Percentiles rank a stretch among this genome's conserved stretches.
Conservation (phyloP, 2,329 filamentous ascomycete genomes). For the Beauveria rudraprayagi region DNA sequence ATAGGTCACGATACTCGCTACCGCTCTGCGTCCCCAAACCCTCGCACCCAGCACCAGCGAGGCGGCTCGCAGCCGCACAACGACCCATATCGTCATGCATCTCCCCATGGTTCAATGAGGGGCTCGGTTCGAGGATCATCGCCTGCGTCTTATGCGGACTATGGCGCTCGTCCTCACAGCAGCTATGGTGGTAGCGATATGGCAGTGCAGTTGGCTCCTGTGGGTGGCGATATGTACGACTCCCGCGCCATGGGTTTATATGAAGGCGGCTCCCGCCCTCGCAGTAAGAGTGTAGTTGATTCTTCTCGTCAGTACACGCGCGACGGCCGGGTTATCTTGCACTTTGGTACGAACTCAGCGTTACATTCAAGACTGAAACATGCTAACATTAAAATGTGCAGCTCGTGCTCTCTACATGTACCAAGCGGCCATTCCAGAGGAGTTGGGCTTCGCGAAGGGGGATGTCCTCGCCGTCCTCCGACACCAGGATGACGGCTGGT, state of each 20-base stretch:
- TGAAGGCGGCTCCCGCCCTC: slow-evolving; percentile 44
- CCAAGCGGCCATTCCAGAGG: slow-evolving; percentile 87
- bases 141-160: slow-evolving; percentile 39
- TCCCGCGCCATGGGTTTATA: slow-evolving; percentile 49
- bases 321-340: slow-evolving; percentile 79
- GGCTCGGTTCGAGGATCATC: slow-evolving; percentile 38
- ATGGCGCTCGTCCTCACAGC: slow-evolving; percentile 41
- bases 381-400: slow-evolving; percentile 32
- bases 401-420: slow-evolving; percentile 93
- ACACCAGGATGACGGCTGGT: slow-evolving; percentile 97
- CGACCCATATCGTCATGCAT: slow-evolving; percentile 43
- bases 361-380: not conserved
- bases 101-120: slow-evolving; percentile 39
- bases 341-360: slow-evolving; percentile 69
- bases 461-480: slow-evolving; percentile 83
- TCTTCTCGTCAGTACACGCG: slow-evolving; percentile 71
- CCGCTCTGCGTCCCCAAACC: slow-evolving; percentile 55
- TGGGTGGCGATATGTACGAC: slow-evolving; percentile 49
- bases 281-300: slow-evolving; percentile 84
- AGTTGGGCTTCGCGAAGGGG: slow-evolving; percentile 85
- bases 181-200: slow-evolving; percentile 47
- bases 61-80: slow-evolving; percentile 30
- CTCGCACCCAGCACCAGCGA: slow-evolving; percentile 40
- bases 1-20: slow-evolving; percentile 39
- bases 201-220: slow-evolving; percentile 59